phyloP scores from a whole-genome alignment of 176 grass and related monocot genomes.

The Avena sativa region DNA sequence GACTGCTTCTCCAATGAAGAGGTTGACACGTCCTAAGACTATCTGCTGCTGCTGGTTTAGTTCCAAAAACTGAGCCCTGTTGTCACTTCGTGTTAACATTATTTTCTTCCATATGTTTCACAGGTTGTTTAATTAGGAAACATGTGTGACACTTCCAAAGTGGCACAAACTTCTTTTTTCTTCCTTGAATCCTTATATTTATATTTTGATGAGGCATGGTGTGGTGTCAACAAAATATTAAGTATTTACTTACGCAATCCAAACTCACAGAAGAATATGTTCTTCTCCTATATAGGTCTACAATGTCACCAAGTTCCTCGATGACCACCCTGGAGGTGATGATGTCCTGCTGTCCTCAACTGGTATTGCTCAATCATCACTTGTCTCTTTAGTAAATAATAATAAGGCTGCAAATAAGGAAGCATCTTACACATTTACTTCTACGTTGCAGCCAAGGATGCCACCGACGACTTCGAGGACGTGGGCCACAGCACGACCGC shows the following conservation, averaged over 20 bases:
- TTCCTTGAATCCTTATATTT: neutral
- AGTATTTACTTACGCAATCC: neutral
- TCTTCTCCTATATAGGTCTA: slow-evolving; percentile 64
- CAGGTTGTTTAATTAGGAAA: neutral
- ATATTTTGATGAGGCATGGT: neutral
- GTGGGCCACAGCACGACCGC: slow-evolving; percentile 77
- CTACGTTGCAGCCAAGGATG: slow-evolving; percentile 65
- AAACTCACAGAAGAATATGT: neutral
- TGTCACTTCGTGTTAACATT: too few species aligned
- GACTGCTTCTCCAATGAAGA: neutral
- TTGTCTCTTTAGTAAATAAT: neutral
- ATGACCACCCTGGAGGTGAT: slow-evolving; percentile 97
- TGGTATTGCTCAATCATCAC: slow-evolving; percentile 54
- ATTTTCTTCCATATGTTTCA: too few species aligned
- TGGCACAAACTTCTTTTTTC: neutral
- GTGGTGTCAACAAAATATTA: neutral
- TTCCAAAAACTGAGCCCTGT: too few species aligned
- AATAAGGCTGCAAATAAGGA: neutral
- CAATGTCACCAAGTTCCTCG: slow-evolving; percentile 95
- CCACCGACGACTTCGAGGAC: slow-evolving; percentile 76
- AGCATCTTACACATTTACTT: neutral
- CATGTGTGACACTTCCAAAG: neutral
- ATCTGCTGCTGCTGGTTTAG: too few species aligned
- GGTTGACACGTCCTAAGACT: neutral
- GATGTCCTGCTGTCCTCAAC: slow-evolving; percentile 90